These are phyloP conservation scores for Ilyonectria mors-panacis DNA, from an alignment of 2,329 filamentous ascomycete genomes.

Conservation along the genomic window DNA sequence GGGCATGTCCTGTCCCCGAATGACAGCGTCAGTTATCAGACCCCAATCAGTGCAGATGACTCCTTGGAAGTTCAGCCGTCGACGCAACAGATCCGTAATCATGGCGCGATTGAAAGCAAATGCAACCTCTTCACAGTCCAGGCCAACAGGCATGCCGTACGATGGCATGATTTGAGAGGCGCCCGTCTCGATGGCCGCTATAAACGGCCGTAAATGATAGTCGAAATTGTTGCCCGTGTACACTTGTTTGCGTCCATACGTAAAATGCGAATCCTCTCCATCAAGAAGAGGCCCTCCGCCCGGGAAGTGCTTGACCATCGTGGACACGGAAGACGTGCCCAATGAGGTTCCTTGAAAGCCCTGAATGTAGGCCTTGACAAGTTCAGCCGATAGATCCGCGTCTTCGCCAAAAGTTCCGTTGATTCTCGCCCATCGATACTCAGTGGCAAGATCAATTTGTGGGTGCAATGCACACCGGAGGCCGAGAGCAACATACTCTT, in stretches of 20 bases:
- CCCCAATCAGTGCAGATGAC: constrained; percentile 69
- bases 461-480: constrained; percentile 63
- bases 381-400: constrained; percentile 54
- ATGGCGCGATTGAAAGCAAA: constrained; percentile 67
- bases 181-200: constrained; percentile 62
- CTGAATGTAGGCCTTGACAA: constrained; percentile 59
- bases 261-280: constrained; percentile 66
- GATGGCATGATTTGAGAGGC: constrained; percentile 65
- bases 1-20: constrained; percentile 61
- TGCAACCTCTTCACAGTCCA: constrained; percentile 62
- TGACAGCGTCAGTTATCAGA: constrained; percentile 61
- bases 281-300: constrained; percentile 64
- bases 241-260: constrained; percentile 63
- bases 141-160: constrained; percentile 60
- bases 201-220: constrained; percentile 64
- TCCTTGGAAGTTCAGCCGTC: constrained; percentile 64
- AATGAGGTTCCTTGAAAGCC: constrained; percentile 61
- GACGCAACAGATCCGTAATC: constrained; percentile 63
- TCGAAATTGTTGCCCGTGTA: constrained; percentile 66
- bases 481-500: constrained; percentile 59
- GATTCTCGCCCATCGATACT: constrained; percentile 64
- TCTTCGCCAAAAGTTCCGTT: constrained; percentile 63
- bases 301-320: constrained; percentile 68
- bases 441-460: constrained; percentile 65
- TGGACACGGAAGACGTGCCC: constrained; percentile 59